Conservation (phyloP, 1,284 basidiomycete species). For the Boletus hoseneyae region DNA sequence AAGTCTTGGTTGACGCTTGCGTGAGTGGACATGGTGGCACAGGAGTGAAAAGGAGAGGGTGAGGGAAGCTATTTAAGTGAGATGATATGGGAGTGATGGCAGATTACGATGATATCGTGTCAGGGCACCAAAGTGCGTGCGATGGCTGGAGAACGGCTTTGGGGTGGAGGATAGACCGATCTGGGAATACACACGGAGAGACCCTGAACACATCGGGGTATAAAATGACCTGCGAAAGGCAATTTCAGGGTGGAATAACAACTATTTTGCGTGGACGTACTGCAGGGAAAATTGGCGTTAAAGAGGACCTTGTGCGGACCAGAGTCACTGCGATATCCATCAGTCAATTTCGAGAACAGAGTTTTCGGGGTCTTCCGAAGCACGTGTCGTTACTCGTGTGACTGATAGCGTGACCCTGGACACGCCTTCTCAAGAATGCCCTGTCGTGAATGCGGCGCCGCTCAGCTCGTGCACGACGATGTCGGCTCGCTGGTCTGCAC, state of each 20-base stretch:
- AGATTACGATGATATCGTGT: constrained; percentile 3
- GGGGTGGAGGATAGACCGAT: background rate
- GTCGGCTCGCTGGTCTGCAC: constrained; percentile 61
- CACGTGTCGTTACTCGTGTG: background rate
- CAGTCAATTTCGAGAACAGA: constrained; percentile 13
- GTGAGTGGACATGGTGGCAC: constrained; percentile 41
- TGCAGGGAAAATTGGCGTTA: constrained; percentile 6
- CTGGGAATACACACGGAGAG: constrained; percentile 5
- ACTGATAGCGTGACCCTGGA: background rate
- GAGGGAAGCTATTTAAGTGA: constrained; percentile 26
- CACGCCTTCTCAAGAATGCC: constrained; percentile 21
- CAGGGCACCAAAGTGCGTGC: constrained; percentile 6
- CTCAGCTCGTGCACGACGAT: constrained; percentile 51
- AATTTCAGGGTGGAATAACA: background rate
- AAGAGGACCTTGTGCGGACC: constrained; percentile 6
- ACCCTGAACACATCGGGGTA: constrained; percentile 24
- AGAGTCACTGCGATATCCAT: background rate
- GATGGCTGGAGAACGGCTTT: constrained; percentile 6
- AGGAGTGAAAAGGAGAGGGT: constrained; percentile 18
- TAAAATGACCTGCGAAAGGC: constrained; percentile 7
- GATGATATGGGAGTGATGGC: constrained; percentile 3
- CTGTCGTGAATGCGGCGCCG: constrained; percentile 52
- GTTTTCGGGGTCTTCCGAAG: constrained; percentile 25
- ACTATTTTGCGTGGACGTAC: background rate
- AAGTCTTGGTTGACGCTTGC: constrained; percentile 43